Evolutionary conservation across 108 stramenopile genomes (phyloP).

Genomic region (Skeletonema menzelii): DNA sequence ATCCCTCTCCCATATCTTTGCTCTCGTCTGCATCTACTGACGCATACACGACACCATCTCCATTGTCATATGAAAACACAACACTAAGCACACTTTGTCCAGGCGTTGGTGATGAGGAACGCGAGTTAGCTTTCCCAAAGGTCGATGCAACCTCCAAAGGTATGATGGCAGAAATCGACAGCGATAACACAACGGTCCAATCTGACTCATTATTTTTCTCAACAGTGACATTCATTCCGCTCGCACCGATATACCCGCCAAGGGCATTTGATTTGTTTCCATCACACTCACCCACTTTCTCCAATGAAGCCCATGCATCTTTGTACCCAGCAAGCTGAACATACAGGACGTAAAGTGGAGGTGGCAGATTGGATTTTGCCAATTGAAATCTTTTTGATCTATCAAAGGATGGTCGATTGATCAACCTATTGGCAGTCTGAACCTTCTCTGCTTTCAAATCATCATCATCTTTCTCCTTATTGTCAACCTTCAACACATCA

Average conservation of each 20-base stretch:
- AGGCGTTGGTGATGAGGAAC: neutral
- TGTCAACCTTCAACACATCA: neutral
- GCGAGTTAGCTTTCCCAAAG: conserved; percentile 14
- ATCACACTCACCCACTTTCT: conserved; percentile 17
- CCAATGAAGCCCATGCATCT: conserved; percentile 52
- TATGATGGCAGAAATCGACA: conserved; percentile 21
- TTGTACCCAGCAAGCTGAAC: conserved; percentile 62
- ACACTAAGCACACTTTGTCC: neutral
- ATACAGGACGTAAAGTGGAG: conserved; percentile 72
- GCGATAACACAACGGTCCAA: conserved; percentile 33
- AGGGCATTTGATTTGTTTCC: neutral
- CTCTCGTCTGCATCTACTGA: neutral
- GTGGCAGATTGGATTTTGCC: conserved; percentile 57
- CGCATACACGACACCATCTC: conserved; percentile 28
- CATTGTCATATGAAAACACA: conserved; percentile 17
- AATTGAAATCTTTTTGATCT: conserved; percentile 54
- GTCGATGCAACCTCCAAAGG: conserved; percentile 23
- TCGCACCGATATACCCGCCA: conserved; percentile 26
- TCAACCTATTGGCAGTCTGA: conserved; percentile 27
- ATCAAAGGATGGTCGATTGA: conserved; percentile 27
- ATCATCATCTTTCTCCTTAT: conserved; percentile 9
- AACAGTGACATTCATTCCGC: conserved; percentile 28
- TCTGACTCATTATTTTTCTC: neutral
- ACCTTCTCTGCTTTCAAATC: conserved; percentile 21
- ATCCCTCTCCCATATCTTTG: conserved; percentile 7